phyloP scores from a whole-genome alignment of 495 filamentous ascomycete species.

The Sabuloglossum arenarium region DNA sequence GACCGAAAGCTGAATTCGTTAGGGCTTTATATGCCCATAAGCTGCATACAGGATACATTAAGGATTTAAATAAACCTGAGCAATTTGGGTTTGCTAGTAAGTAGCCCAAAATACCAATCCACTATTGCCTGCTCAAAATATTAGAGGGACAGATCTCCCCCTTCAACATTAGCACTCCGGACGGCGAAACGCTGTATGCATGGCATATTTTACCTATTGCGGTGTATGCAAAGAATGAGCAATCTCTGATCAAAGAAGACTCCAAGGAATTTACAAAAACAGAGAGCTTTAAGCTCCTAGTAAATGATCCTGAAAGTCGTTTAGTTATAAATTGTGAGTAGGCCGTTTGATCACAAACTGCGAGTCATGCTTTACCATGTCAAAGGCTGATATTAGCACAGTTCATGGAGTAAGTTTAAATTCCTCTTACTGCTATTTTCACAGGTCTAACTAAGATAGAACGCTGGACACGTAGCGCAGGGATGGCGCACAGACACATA shows the following conservation, averaged over 20 bases:
- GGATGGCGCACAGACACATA: slow-evolving; percentile 29
- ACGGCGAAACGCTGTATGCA: slow-evolving; percentile 37
- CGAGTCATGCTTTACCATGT: neutral
- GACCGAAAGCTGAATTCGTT: slow-evolving; percentile 4
- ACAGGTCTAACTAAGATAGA: slow-evolving; percentile 10
- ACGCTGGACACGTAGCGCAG: slow-evolving; percentile 33
- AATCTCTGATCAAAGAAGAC: slow-evolving; percentile 20
- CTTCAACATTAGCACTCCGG: slow-evolving; percentile 36
- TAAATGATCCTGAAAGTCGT: slow-evolving; percentile 12
- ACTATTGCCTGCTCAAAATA: neutral
- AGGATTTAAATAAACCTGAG: slow-evolving; percentile 49
- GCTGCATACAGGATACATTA: slow-evolving; percentile 43
- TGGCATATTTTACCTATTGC: slow-evolving; percentile 57
- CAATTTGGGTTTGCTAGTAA: slow-evolving; percentile 65
- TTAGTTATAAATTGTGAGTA: slow-evolving; percentile 19
- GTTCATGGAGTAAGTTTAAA: slow-evolving; percentile 7
- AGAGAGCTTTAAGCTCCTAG: slow-evolving; percentile 14
- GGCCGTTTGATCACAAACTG: neutral
- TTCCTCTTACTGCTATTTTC: neutral
- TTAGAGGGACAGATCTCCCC: slow-evolving; percentile 42
- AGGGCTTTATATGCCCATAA: slow-evolving; percentile 65
- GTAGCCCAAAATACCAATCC: slow-evolving; percentile 9
- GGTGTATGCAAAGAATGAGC: slow-evolving; percentile 35
- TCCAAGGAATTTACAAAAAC: slow-evolving; percentile 14
- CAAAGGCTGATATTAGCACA: neutral